Evolutionary conservation across 345 rosid species (phyloP), one percentile per base, ranked within the genome.

Genomic region (Eucalyptus shirleyi): DNA sequence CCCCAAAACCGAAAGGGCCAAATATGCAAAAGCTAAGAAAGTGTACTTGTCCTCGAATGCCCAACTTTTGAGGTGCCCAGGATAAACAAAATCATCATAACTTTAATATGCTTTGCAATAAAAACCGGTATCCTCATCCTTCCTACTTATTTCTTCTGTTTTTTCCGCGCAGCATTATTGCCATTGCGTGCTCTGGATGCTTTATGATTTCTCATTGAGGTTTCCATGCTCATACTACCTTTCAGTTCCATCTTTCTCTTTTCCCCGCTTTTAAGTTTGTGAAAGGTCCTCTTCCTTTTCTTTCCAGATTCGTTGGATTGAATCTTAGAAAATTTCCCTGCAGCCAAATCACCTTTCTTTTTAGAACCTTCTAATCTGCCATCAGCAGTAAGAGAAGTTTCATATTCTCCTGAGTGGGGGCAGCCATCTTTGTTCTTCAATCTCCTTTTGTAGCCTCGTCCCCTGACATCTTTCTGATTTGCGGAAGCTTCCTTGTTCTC

Each of bases 191-290:
- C 37, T 47, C 28, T 69, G 47, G 89, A 67, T 19, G 32, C 89
- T 47, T 50, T 40, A 62, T 65, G 21, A 30, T 55, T 49, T 21
- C 47, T 37, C 24, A 37, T 40, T 21, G 47, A 19, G 45, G 47
- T 40, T 77, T 77, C 88, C 88, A 32, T 18, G 5, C 28, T 49
- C 56, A 86, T 32, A 6, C 67, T 86, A 50, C 42, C 44, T 42
- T 86, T 86, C 10, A 69, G 87, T 49, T 89, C 89, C 67, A 56
- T 86, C 81, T 82, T 88, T 69, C 91, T 89, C 55, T 90, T 93
- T 83, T 83, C 81, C 44, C 87, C 90, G 51, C 77, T 50, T 28
- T 44, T 17, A 6, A 53, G 88, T 88, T 86, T 47, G 56, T 44
- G 32, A 34, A 90, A 89, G 5, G 67, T 89, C 77, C 90, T 90